phyloP scores from a whole-genome alignment of 2,329 filamentous ascomycete genomes.

The Curvularia sp. region DNA sequence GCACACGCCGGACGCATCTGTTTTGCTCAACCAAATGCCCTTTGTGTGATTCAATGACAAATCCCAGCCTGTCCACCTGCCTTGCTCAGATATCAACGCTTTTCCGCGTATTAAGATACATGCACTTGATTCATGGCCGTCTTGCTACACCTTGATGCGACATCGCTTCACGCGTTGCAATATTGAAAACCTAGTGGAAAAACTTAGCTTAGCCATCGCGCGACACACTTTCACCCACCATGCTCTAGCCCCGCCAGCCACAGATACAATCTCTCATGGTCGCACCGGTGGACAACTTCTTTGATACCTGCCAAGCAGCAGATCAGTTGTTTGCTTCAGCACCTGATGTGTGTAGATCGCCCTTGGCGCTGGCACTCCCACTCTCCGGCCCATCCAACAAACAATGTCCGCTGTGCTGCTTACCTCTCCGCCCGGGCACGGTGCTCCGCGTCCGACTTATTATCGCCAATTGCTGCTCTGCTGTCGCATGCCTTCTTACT shows the following conservation, averaged over 20 bases:
- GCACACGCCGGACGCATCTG: slow-evolving; percentile 14
- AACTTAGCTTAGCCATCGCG: slow-evolving; percentile 12
- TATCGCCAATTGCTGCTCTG: slow-evolving; percentile 1
- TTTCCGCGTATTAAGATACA: slow-evolving; percentile 16
- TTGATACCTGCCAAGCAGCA: slow-evolving; percentile 17
- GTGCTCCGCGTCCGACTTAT: slow-evolving; percentile 16
- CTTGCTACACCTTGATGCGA: slow-evolving; percentile 24
- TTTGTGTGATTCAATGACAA: slow-evolving; percentile 28
- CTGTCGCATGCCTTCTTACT: background rate
- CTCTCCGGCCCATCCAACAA: slow-evolving; percentile 13
- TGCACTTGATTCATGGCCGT: slow-evolving; percentile 27
- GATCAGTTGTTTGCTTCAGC: slow-evolving; percentile 22
- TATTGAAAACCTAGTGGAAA: slow-evolving; percentile 13
- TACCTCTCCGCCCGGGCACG: slow-evolving; percentile 20
- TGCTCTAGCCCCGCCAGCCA: slow-evolving; percentile 19
- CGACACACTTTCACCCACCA: slow-evolving; percentile 10
- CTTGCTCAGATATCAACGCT: slow-evolving; percentile 22
- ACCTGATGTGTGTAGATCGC: slow-evolving; percentile 21
- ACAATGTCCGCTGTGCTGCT: slow-evolving; percentile 14
- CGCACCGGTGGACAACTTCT: slow-evolving; percentile 4
- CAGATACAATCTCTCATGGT: slow-evolving; percentile 10
- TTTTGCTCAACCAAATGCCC: slow-evolving; percentile 18
- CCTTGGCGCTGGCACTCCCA: slow-evolving; percentile 22
- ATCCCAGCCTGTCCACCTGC: slow-evolving; percentile 25
- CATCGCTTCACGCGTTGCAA: slow-evolving; percentile 25